Percentiles rank a stretch among this genome's conserved stretches.
phyloP scores from a whole-genome alignment of 2,329 filamentous ascomycete genomes.

The Helotiales sp. region DNA sequence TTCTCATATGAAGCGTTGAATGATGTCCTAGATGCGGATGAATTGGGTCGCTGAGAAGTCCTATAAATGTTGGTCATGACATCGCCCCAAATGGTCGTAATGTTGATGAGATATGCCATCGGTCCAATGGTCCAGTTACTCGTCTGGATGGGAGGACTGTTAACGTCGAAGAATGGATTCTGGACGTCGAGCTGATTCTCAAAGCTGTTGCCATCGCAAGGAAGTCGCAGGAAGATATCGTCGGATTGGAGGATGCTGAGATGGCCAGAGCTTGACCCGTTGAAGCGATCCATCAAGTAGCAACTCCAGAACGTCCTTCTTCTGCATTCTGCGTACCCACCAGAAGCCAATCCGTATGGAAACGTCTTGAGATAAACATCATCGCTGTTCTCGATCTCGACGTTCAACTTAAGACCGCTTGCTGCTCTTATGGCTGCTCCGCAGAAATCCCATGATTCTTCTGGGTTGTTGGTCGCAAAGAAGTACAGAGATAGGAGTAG shows the following conservation, averaged over 20 bases:
- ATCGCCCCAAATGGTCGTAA: slow-evolving; percentile 66
- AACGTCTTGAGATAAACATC: slow-evolving; percentile 42
- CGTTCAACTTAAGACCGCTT: slow-evolving; percentile 60
- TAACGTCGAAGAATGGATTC: slow-evolving; percentile 61
- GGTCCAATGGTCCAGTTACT: slow-evolving; percentile 33
- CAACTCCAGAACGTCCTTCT: slow-evolving; percentile 72
- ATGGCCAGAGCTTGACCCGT: slow-evolving; percentile 55
- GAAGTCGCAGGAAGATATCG: slow-evolving; percentile 67
- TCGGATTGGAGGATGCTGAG: slow-evolving; percentile 59
- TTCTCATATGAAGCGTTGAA: slow-evolving; percentile 49
- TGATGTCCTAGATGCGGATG: slow-evolving; percentile 34
- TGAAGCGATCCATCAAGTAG: slow-evolving; percentile 68
- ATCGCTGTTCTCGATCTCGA: slow-evolving; percentile 54
- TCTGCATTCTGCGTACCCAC: slow-evolving; percentile 63
- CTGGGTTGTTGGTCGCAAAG: slow-evolving; percentile 58
- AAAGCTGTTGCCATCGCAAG: slow-evolving; percentile 60
- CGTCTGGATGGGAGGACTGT: slow-evolving; percentile 42
- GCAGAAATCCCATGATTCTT: slow-evolving; percentile 63
- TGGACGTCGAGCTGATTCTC: slow-evolving; percentile 58
- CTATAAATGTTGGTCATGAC: slow-evolving; percentile 61
- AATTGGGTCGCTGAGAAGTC: slow-evolving; percentile 35
- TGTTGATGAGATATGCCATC: slow-evolving; percentile 62
- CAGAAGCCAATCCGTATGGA: slow-evolving; percentile 58
- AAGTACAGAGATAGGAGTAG: slow-evolving; percentile 68
- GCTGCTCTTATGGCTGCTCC: slow-evolving; percentile 62